Evolutionary conservation across 2,329 filamentous ascomycete species (phyloP).

Genomic region (Chaetomium sp.): DNA sequence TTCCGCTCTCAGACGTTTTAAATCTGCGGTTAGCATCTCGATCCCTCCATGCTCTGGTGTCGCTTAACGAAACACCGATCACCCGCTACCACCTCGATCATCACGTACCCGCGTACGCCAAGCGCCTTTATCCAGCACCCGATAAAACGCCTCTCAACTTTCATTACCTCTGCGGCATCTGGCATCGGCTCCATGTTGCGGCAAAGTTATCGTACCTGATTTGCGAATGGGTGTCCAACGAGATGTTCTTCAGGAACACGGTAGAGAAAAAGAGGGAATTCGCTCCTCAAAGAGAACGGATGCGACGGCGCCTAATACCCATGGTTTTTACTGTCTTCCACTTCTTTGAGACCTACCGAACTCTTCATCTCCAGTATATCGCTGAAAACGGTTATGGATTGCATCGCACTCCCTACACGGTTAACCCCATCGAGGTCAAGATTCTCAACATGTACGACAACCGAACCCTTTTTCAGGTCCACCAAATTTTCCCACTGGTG

Average conservation of each 20-base stretch:
- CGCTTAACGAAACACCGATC: constrained; percentile 54
- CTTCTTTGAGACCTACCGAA: constrained; percentile 60
- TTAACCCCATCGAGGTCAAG: constrained; percentile 56
- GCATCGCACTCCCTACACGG: constrained; percentile 46
- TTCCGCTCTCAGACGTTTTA: constrained; percentile 55
- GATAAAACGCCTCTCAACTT: constrained; percentile 45
- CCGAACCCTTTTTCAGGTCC: constrained; percentile 54
- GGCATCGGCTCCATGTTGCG: constrained; percentile 60
- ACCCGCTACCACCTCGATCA: constrained; percentile 55
- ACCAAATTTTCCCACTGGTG: constrained; percentile 58
- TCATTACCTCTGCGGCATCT: constrained; percentile 57
- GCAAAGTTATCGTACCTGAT: constrained; percentile 56
- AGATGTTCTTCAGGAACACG: constrained; percentile 55
- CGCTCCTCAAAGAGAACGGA: constrained; percentile 54
- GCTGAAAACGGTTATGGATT: constrained; percentile 45
- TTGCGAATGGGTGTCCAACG: constrained; percentile 58
- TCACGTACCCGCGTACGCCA: constrained; percentile 54
- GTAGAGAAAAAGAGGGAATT: constrained; percentile 51
- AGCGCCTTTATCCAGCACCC: constrained; percentile 51
- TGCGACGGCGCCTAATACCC: constrained; percentile 58
- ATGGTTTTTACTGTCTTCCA: constrained; percentile 60
- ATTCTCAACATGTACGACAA: constrained; percentile 62
- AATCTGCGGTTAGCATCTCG: constrained; percentile 53
- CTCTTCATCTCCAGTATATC: constrained; percentile 52
- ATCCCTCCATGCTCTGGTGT: constrained; percentile 53